Evolutionary conservation across 139 green algal species (phyloP), one percentile per base, ranked within the genome.

Genomic region (Haematococcus lacustris): DNA sequence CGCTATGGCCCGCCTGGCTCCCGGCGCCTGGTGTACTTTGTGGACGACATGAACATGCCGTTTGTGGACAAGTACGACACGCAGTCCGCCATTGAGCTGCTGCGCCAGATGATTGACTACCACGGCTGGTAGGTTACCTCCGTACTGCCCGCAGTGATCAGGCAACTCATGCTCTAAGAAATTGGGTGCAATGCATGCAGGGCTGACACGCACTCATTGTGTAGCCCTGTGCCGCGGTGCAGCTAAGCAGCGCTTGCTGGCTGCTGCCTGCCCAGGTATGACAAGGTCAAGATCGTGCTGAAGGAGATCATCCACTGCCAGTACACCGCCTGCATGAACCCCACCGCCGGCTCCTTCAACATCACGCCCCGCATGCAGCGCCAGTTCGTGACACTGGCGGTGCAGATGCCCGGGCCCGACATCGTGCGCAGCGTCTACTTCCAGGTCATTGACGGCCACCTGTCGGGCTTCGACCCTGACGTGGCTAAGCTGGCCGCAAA

Each of bases 11-110:
- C 92, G 9, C 88, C 92, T 23, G 92, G 92, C 23, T 80, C 75
- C 21, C 50, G 70, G 23, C 63, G 81, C n/a, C 79, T 96, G 25
- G 83, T 97, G 9, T 97, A 93, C 83, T 96, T 97, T 62, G 73
- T 97, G 3, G 92, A 97, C 73, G 92, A 96, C 83, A 84, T 93
- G 70, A 97, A 96, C 82, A 95, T 97, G 92, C 89, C 92, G 0
- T 88, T 85, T 37, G 82, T 92, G 17, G 92, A 97, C 87, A 97
- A 97, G 84, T 97, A 97, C 62, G 91, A 96, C 83, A 97, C 92
- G 17, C 92, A 96, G 80, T 87, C 79, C 1, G 90, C 92, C 9
- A 89, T 97, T 63, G 92, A 97, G 85, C 86, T 97, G 35, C 73
- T 92, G 53, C 82, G 92, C 25, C 92, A 97, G 82, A 82, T 78